Base-by-base conservation (phyloP, 257 asterid genomes). In the Leonotis leonurus region DNA sequence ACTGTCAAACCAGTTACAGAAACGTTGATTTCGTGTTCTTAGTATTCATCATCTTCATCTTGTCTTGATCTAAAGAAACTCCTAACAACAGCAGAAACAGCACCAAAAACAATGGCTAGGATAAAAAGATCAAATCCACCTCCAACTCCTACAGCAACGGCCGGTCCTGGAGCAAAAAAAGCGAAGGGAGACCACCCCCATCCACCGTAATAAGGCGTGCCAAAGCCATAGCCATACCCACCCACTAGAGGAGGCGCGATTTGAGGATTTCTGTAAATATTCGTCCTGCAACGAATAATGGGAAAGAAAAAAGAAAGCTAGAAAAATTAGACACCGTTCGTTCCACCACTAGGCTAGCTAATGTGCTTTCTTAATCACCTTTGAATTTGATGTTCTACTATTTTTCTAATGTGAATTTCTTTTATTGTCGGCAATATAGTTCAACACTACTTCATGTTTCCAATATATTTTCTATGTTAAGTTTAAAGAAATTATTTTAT, bases 161-260 rank as follows among this genome's bases (percentile, higher is more conserved):
- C 33, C 0, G 98, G 98, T 50, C 84, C 91, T 2, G 96, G 96
- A 37, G 96, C 95, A 29, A 82, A 91, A 73, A 85, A 91, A 0
- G 96, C 83, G 85, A 84, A 91, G 9, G 98, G 98, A 0, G 98
- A 79, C 95, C 98, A 91, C 6, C 98, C 96, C 87, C 90, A 87
- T 41, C 95, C 95, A 3, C 96, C 94, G 6, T 86, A 86, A 35
- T 66, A 84, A 12, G 89, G 89, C 27, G 61, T 73, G 0, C 95
- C 95, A 43, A 17, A 73, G 0, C 88, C 85, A 27, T 74, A 84
- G 5, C 96, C 94, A 40, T 85, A 85, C 44, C 97, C 96, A 5
- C 98, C 95, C 17, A 85, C 79, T 36, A 91, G 82, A 56, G 98
- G 98, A 56, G 98, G 96, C 29, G 95, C 98, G 9, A 86, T 76